A percentile compares a stretch with the other conserved stretches of the same genome.
These are phyloP conservation scores for Schoenoplectus triqueter DNA, from an alignment of 202 grass and related monocot species.

Conservation along the genomic window DNA sequence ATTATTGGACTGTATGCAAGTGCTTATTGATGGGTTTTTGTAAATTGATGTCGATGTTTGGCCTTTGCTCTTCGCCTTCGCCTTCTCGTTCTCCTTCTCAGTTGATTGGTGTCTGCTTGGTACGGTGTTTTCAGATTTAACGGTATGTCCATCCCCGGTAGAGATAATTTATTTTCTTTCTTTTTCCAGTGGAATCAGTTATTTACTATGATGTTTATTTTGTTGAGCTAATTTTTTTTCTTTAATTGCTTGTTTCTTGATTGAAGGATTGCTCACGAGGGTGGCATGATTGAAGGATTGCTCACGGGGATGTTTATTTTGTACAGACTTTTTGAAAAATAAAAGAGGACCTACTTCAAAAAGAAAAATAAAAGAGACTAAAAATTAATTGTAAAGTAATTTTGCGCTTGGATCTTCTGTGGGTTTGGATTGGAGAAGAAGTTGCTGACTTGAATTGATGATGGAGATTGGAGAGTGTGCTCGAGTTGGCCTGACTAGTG, in stretches of 20 bases:
- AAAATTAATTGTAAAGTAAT: constrained; percentile 14
- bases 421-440: background rate
- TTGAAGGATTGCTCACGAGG: constrained; percentile 16
- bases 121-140: background rate
- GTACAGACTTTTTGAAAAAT: too few relatives aligned
- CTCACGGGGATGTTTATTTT: constrained; percentile 22
- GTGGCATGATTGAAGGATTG: constrained; percentile 15
- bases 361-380: background rate
- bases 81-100: background rate
- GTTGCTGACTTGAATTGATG: background rate
- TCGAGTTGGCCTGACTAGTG: too few relatives aligned
- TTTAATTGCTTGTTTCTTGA: constrained; percentile 13
- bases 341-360: too few relatives aligned
- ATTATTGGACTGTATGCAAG: background rate
- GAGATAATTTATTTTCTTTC: constrained; percentile 7
- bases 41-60: background rate
- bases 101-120: background rate
- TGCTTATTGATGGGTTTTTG: constrained; percentile 9
- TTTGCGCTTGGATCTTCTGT: constrained; percentile 25
- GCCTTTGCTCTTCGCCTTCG: background rate
- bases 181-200: background rate
- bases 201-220: background rate
- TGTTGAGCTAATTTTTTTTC: background rate
- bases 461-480: background rate
- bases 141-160: background rate